phyloP scores from a whole-genome alignment of 495 filamentous ascomycete species.

The Podospora conica region DNA sequence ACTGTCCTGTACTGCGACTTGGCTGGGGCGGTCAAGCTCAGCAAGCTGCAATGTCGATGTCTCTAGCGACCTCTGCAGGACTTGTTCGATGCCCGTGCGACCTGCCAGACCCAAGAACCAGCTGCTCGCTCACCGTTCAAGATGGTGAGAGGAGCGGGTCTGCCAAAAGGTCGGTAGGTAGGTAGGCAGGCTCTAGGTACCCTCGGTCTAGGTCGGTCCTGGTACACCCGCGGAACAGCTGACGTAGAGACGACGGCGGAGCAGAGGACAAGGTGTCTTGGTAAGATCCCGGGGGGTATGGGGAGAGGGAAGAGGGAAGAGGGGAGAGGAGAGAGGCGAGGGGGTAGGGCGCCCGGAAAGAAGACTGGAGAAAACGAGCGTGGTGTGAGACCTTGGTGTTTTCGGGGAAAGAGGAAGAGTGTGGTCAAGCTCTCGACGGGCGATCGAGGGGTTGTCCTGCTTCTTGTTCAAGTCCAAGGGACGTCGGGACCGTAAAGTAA shows the following conservation, averaged over 20 bases:
- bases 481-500: not conserved
- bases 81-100: slow-evolving; percentile 1
- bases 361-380: slow-evolving; percentile 6
- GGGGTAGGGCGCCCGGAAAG: slow-evolving; percentile 1
- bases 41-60: too few species aligned
- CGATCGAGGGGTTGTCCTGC: not conserved
- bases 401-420: not conserved
- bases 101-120: not conserved
- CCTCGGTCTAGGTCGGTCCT: not conserved
- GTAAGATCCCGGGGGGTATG: not conserved
- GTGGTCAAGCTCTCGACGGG: not conserved
- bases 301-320: not conserved
- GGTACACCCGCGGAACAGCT: not conserved
- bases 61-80: not conserved
- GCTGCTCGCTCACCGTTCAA: not conserved
- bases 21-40: not conserved
- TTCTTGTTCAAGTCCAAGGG: slow-evolving; percentile 1
- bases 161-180: too few species aligned
- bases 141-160: not conserved
- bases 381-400: slow-evolving; percentile 4
- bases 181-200: too few species aligned
- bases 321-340: not conserved
- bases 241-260: not conserved
- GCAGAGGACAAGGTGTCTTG: not conserved
- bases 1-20: not conserved